A percentile compares a stretch with the other conserved stretches of the same genome.
phyloP scores from a whole-genome alignment of 2,329 filamentous ascomycete species.

The Chaetothyriales sp. region DNA sequence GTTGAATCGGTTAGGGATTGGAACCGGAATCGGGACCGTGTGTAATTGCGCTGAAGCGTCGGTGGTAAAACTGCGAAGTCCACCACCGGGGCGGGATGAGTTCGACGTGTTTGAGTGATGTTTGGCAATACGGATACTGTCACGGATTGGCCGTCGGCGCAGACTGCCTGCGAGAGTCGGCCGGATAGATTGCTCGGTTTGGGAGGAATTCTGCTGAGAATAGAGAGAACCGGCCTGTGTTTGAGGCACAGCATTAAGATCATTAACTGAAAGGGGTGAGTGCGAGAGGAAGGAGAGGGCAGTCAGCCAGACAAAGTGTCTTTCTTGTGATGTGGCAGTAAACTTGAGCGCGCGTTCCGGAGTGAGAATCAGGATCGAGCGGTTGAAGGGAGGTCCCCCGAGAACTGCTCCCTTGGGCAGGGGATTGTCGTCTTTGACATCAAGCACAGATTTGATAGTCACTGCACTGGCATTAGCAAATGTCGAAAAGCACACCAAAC shows the following conservation, averaged over 20 bases:
- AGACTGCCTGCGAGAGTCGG: conserved; percentile 34
- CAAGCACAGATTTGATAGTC: conserved; percentile 85
- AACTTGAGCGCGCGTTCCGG: conserved; percentile 91
- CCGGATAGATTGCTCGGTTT: conserved; percentile 19
- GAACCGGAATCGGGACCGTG: conserved; percentile 7
- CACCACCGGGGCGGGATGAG: conserved; percentile 26
- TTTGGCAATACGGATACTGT: conserved; percentile 84
- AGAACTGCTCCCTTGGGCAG: conserved; percentile 52
- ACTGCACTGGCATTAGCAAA: conserved; percentile 43
- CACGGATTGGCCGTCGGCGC: conserved; percentile 53
- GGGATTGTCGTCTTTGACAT: conserved; percentile 88
- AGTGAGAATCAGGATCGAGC: conserved; percentile 88
- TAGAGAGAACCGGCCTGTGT: conserved; percentile 2
- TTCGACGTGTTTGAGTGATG: conserved; percentile 35
- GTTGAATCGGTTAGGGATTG: conserved; percentile 18
- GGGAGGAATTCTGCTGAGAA: conserved; percentile 28
- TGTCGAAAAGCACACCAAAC: conserved; percentile 12
- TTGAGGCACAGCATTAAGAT: conserved; percentile 47
- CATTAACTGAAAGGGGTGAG: conserved; percentile 66
- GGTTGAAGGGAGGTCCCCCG: conserved; percentile 52
- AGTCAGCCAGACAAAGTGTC: conserved; percentile 90
- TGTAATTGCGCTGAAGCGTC: conserved; percentile 16
- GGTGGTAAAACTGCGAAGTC: conserved; percentile 28
- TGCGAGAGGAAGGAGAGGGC: conserved; percentile 90
- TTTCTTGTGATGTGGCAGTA: conserved; percentile 66